Conservation (phyloP, 768 basidiomycete species). For the Boletus fagicola region DNA sequence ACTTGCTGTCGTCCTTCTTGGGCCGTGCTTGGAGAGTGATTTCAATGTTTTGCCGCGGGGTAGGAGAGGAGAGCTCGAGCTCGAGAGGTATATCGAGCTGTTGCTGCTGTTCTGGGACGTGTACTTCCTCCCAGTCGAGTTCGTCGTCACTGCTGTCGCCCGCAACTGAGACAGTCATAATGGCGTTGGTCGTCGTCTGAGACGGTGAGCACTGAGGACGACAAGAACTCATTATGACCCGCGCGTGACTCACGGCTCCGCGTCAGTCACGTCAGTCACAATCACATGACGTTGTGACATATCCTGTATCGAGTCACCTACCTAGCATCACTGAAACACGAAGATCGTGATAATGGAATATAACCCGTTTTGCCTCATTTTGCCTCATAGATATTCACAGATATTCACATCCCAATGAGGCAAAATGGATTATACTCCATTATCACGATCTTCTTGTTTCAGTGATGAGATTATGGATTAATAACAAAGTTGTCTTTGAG, state of each 20-base stretch:
- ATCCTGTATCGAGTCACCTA: background rate
- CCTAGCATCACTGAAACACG: no score
- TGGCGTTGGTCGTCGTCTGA: slow-evolving; percentile 5
- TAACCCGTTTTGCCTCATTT: no score
- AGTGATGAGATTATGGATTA: background rate
- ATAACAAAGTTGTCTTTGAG: background rate
- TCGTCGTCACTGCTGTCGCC: slow-evolving; percentile 56
- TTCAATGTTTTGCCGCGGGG: slow-evolving; percentile 57
- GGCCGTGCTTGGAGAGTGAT: slow-evolving; percentile 60
- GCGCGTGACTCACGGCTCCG: slow-evolving; percentile 18
- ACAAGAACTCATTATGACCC: slow-evolving; percentile 7
- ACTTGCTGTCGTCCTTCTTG: slow-evolving; percentile 46
- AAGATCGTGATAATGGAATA: no score
- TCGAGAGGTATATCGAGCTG: slow-evolving; percentile 23
- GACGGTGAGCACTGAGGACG: slow-evolving; percentile 3
- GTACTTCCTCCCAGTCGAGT: slow-evolving; percentile 79
- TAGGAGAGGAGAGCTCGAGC: slow-evolving; percentile 22
- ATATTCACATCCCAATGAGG: no score
- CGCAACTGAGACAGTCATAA: slow-evolving; percentile 19
- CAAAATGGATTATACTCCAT: no score
- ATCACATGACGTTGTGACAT: slow-evolving; percentile 11
- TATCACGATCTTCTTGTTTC: no score
- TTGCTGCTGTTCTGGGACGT: slow-evolving; percentile 42
- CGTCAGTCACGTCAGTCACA: slow-evolving; percentile 23
- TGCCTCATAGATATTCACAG: no score